These are phyloP conservation scores for Stephania japonica DNA, from an alignment of 164 flowering plant species.

Conservation along the genomic window DNA sequence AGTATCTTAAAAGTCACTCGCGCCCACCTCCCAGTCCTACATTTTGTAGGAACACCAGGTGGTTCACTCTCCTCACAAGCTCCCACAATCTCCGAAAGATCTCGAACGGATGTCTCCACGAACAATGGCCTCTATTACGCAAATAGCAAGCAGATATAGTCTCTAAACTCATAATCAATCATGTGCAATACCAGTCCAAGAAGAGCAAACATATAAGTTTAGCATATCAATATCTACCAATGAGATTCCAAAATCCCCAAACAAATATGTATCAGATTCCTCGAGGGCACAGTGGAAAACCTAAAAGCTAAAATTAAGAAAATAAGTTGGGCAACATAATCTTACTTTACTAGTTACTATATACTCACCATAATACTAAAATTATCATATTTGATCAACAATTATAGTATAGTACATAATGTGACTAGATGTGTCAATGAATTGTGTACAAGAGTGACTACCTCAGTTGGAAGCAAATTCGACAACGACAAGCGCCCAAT, in stretches of 20 bases:
- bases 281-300: too few species aligned
- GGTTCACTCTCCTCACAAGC: constrained; percentile 26
- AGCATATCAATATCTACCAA: too few species aligned
- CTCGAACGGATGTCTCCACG: constrained; percentile 21
- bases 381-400: neutral
- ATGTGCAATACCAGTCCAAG: neutral
- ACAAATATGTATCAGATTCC: too few species aligned
- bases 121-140: constrained; percentile 17
- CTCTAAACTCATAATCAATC: constrained; percentile 1
- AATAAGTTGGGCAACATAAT: too few species aligned
- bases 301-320: too few species aligned
- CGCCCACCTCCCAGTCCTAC: constrained; percentile 66
- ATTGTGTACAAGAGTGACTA: neutral
- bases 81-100: constrained; percentile 25
- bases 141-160: constrained; percentile 9
- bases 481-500: constrained; percentile 34
- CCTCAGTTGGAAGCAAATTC: constrained; percentile 29
- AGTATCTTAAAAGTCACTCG: constrained; percentile 67
- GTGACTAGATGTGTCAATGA: too few species aligned
- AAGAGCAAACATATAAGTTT: neutral
- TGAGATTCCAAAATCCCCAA: too few species aligned
- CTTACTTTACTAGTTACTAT: too few species aligned
- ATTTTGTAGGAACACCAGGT: constrained; percentile 17
- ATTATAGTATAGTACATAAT: too few species aligned
- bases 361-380: too few species aligned